Evolutionary conservation across 345 rosid species (phyloP).

Genomic region (Camelina neglecta): DNA sequence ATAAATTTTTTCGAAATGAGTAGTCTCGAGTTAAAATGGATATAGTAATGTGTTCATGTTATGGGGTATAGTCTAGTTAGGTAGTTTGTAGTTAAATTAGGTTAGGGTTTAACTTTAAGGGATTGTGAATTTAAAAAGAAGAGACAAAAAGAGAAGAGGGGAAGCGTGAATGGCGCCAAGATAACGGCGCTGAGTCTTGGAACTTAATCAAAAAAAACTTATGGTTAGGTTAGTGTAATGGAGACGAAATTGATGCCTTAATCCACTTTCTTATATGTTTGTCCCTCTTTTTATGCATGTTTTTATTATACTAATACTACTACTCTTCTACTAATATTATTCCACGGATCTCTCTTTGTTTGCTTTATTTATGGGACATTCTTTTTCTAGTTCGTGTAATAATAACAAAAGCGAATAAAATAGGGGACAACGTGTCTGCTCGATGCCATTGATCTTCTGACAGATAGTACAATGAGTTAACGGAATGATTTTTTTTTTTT

Average conservation of each 20-base stretch:
- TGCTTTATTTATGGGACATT: slow-evolving; percentile 8
- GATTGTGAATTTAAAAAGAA: background rate
- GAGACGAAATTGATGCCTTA: slow-evolving; percentile 43
- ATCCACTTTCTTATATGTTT: background rate
- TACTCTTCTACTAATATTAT: background rate
- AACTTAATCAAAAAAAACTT: slow-evolving; percentile 29
- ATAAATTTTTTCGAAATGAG: background rate
- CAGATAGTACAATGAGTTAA: background rate
- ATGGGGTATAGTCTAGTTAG: slow-evolving; percentile 25
- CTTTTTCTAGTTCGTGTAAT: slow-evolving; percentile 11
- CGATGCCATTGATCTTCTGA: slow-evolving; percentile 33
- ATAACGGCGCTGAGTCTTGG: slow-evolving; percentile 46
- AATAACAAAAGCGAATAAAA: slow-evolving; percentile 27
- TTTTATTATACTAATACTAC: background rate
- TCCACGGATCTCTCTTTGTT: background rate
- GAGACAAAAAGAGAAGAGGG: slow-evolving; percentile 19
- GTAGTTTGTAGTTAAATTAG: slow-evolving; percentile 38
- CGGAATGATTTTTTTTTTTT: slow-evolving; percentile 1
- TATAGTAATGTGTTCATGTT: slow-evolving; percentile 8
- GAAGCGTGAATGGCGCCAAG: slow-evolving; percentile 48
- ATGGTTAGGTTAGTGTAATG: slow-evolving; percentile 29
- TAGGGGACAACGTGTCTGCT: slow-evolving; percentile 40
- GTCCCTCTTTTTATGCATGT: slow-evolving; percentile 32
- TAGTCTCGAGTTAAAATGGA: background rate
- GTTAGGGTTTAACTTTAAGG: slow-evolving; percentile 14